A percentile compares a stretch with the other conserved stretches of the same genome.
Conservation (phyloP, 352 stramenopile genomes). For the Thalassiosira delicatula region DNA sequence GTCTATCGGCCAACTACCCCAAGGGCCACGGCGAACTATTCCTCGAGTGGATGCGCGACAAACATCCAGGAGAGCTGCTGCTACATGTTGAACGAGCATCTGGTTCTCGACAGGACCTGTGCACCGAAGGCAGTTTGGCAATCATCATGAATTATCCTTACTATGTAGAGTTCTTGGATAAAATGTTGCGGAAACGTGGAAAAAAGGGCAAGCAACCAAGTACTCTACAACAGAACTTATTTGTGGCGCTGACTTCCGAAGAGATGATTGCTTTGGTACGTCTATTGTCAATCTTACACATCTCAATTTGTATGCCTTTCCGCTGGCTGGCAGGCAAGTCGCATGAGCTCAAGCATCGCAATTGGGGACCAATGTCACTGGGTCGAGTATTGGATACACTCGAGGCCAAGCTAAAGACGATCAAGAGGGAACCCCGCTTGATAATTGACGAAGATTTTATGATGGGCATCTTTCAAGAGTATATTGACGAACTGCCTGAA, state of each 20-base stretch:
- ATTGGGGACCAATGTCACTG: slow-evolving; percentile 6
- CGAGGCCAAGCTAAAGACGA: background rate
- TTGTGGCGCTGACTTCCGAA: slow-evolving; percentile 3
- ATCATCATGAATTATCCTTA: background rate
- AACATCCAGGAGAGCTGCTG: no score
- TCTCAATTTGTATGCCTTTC: slow-evolving; percentile 25
- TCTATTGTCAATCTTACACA: slow-evolving; percentile 34
- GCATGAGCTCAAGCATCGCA: slow-evolving; percentile 7
- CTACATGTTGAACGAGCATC: no score
- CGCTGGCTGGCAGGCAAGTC: slow-evolving; percentile 31
- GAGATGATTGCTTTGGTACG: slow-evolving; percentile 29
- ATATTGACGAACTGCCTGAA: background rate
- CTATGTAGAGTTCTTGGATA: slow-evolving; percentile 17
- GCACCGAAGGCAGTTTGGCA: background rate
- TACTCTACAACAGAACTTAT: slow-evolving; percentile 17
- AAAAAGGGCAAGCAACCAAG: no score
- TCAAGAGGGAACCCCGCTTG: background rate
- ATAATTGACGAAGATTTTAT: slow-evolving; percentile 35
- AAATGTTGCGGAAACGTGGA: background rate
- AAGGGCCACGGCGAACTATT: no score
- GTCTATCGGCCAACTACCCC: no score
- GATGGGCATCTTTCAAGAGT: slow-evolving; percentile 25
- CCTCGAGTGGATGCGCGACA: no score
- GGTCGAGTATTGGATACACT: slow-evolving; percentile 10
- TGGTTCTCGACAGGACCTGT: background rate